phyloP scores from a whole-genome alignment of 2,329 filamentous ascomycete species.

The Cladosporium colombiae region DNA sequence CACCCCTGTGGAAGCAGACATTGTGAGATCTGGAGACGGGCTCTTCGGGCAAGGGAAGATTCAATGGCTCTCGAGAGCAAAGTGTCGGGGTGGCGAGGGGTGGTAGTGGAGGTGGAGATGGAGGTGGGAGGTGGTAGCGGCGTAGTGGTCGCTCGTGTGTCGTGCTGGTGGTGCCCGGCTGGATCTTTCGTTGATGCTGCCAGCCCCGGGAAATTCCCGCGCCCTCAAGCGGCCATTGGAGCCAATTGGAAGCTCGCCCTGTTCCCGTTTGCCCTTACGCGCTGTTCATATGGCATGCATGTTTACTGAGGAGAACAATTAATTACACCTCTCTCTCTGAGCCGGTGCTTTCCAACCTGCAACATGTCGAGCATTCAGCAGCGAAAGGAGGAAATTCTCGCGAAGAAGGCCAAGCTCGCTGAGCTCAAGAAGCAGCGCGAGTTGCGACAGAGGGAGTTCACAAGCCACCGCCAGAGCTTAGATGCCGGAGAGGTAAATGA shows the following conservation, averaged over 20 bases:
- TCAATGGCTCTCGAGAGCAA: constrained; percentile 17
- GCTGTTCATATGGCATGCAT: background rate
- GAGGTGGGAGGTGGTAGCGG: constrained; percentile 7
- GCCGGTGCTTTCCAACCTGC: background rate
- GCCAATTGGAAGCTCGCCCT: constrained; percentile 9
- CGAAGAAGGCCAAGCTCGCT: constrained; percentile 94
- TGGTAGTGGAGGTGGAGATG: constrained; percentile 3
- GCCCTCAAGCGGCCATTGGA: constrained; percentile 1
- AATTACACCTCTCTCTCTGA: background rate
- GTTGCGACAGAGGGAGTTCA: constrained; percentile 74
- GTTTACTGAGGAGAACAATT: background rate
- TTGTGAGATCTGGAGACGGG: constrained; percentile 23
- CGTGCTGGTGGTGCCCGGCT: constrained; percentile 13
- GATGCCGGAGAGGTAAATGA: constrained; percentile 68
- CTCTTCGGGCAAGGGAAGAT: background rate
- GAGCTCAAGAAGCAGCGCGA: constrained; percentile 94
- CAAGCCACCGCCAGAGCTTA: constrained; percentile 66
- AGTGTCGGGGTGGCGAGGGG: constrained; percentile 3
- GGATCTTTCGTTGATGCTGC: constrained; percentile 6
- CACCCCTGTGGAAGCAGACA: constrained; percentile 30
- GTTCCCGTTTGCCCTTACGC: background rate
- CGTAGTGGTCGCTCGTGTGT: constrained; percentile 14
- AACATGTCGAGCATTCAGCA: constrained; percentile 53
- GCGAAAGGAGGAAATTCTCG: constrained; percentile 92
- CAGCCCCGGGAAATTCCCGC: constrained; percentile 3